Conservation (phyloP, 2,329 filamentous ascomycete genomes). For the Pseudonectria foliicola region DNA sequence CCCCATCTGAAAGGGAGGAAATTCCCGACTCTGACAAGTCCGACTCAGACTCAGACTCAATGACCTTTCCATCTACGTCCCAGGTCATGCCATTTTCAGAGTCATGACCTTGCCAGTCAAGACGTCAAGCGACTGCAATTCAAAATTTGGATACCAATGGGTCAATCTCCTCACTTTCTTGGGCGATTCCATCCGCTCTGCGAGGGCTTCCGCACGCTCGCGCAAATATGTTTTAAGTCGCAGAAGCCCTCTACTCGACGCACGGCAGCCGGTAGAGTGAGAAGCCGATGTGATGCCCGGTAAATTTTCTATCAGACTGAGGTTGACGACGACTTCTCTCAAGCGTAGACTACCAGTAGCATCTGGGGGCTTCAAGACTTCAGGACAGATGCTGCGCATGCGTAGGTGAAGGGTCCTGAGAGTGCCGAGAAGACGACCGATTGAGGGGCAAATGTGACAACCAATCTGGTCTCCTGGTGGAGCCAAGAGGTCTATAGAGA, state of each 20-base stretch:
- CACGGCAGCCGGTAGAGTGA: conserved; percentile 10
- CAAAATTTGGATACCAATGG: conserved; percentile 7
- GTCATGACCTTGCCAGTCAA: conserved; percentile 13
- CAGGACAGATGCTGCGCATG: conserved; percentile 13
- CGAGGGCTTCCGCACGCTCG: conserved; percentile 10
- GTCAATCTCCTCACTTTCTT: conserved; percentile 12
- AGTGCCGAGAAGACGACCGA: conserved; percentile 9
- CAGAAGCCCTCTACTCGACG: conserved; percentile 1
- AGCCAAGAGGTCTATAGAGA: conserved; percentile 3
- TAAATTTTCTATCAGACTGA: conserved; percentile 6
- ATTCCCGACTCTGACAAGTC: conserved; percentile 10
- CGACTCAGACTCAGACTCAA: conserved; percentile 8
- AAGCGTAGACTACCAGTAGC: conserved; percentile 3
- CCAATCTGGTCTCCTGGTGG: conserved; percentile 1
- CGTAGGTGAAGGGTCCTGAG: conserved; percentile 12
- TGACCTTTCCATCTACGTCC: conserved; percentile 11
- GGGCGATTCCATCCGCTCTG: conserved; percentile 7
- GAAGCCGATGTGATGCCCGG: conserved; percentile 6
- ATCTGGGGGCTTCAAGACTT: conserved; percentile 10
- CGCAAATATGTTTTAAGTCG: conserved; percentile 10
- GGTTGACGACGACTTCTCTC: conserved; percentile 7
- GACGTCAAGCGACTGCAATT: conserved; percentile 11
- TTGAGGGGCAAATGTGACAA: conserved; percentile 10
- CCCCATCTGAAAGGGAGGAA: too few relatives aligned
- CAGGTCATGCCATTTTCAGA: conserved; percentile 10